These are phyloP conservation scores for Trichocladium uniseriatum DNA, from an alignment of 495 filamentous ascomycete genomes.

Conservation along the genomic window DNA sequence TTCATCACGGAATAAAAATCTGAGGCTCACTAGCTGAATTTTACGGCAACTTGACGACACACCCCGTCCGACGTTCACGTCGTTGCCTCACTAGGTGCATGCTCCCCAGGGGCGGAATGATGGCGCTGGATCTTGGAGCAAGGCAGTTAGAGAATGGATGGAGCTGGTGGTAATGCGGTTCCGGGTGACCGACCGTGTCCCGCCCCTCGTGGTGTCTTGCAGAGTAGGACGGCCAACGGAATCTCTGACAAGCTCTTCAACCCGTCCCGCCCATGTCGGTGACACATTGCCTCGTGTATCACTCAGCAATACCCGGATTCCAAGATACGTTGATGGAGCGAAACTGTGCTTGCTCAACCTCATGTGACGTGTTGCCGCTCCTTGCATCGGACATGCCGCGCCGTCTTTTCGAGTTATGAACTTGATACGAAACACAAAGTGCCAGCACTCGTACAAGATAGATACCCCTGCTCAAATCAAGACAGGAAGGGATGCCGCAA, in stretches of 20 bases:
- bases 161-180: not conserved
- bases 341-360: too few relatives aligned
- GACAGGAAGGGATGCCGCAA: too few relatives aligned
- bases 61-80: conserved; percentile 9
- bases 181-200: not conserved
- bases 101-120: not conserved
- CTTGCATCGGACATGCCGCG: too few relatives aligned
- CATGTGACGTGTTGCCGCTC: too few relatives aligned
- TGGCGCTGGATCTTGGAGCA: not conserved
- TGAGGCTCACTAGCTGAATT: conserved; percentile 30
- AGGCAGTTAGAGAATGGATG: not conserved
- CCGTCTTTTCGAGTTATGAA: too few relatives aligned
- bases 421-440: too few relatives aligned
- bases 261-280: not conserved
- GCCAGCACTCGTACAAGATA: too few relatives aligned
- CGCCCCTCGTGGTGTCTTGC: not conserved
- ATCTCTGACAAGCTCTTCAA: not conserved
- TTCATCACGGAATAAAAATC: conserved; percentile 29
- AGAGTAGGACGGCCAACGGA: conserved; percentile 6
- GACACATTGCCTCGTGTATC: not conserved
- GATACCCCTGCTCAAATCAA: too few relatives aligned
- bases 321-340: too few relatives aligned
- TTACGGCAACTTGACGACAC: conserved; percentile 26
- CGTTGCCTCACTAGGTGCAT: not conserved
- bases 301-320: too few relatives aligned